A percentile compares a stretch with the other conserved stretches of the same genome.
Evolutionary conservation across 495 filamentous ascomycete genomes (phyloP).

Genomic region (Xylaria sp.): DNA sequence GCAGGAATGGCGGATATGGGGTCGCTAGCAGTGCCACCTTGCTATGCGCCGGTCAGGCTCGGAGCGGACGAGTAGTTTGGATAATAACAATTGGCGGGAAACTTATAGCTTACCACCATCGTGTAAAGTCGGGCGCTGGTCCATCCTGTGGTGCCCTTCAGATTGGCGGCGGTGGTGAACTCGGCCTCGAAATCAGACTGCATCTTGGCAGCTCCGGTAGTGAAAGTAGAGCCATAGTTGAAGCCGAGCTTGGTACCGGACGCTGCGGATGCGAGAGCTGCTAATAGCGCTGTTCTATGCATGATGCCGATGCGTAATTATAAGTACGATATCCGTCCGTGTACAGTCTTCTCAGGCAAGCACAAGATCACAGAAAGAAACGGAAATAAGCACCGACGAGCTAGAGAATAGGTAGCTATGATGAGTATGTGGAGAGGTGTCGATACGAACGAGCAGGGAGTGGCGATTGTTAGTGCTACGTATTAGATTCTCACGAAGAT

Average conservation of each 20-base stretch:
- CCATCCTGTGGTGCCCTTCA: constrained; percentile 75
- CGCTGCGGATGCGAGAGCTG: constrained; percentile 39
- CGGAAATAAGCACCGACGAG: neutral
- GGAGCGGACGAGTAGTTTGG: neutral
- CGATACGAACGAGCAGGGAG: neutral
- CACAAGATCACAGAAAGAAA: neutral
- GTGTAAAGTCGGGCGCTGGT: constrained; percentile 69
- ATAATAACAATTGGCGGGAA: neutral
- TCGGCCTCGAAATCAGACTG: constrained; percentile 72
- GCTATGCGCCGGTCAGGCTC: constrained; percentile 35
- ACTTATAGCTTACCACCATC: constrained; percentile 48
- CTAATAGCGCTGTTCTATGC: constrained; percentile 34
- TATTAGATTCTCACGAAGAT: neutral
- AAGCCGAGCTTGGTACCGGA: constrained; percentile 68
- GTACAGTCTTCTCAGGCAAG: neutral
- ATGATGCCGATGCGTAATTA: constrained; percentile 36
- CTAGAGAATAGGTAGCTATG: neutral
- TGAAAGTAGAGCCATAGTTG: constrained; percentile 76
- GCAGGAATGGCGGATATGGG: constrained; percentile 76
- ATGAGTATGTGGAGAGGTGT: neutral
- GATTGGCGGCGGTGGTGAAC: constrained; percentile 72
- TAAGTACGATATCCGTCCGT: neutral
- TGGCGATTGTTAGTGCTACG: neutral
- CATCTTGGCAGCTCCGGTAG: constrained; percentile 65
- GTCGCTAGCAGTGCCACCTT: constrained; percentile 61